These are phyloP conservation scores for Dendrocalamus sinicus DNA, from an alignment of 176 grass and related monocot species.

Conservation along the genomic window DNA sequence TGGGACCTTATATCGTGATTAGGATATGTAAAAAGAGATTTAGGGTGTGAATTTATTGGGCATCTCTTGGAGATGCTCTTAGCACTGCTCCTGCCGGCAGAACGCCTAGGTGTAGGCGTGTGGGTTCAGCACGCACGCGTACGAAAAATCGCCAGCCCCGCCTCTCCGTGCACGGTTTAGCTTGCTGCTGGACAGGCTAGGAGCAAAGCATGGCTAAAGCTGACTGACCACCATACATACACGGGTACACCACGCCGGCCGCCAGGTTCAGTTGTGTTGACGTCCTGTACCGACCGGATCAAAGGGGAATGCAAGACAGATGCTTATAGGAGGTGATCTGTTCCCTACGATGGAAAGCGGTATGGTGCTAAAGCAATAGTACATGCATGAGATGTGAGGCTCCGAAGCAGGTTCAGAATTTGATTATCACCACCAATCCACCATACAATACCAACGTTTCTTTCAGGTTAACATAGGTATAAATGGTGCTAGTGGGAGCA, in stretches of 20 bases:
- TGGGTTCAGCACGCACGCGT: too few relatives aligned
- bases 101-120: too few relatives aligned
- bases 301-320: neutral
- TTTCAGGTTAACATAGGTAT: neutral
- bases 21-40: too few relatives aligned
- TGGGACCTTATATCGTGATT: too few relatives aligned
- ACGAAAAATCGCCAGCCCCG: too few relatives aligned
- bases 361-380: neutral
- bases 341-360: neutral
- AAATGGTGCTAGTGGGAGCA: neutral
- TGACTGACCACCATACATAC: neutral
- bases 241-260: neutral
- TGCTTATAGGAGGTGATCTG: neutral
- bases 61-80: too few relatives aligned
- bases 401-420: neutral
- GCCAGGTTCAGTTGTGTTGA: too few relatives aligned
- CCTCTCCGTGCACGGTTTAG: too few relatives aligned
- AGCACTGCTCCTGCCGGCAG: too few relatives aligned
- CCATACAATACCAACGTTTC: neutral
- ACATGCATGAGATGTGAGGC: neutral
- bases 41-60: too few relatives aligned
- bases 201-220: neutral
- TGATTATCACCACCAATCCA: neutral
- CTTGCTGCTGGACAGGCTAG: neutral
- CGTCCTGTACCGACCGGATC: neutral